Percentiles rank a stretch among this genome's conserved stretches.
Conservation (phyloP, 2,329 filamentous ascomycete genomes). For the Penicillium sclerotiorum region DNA sequence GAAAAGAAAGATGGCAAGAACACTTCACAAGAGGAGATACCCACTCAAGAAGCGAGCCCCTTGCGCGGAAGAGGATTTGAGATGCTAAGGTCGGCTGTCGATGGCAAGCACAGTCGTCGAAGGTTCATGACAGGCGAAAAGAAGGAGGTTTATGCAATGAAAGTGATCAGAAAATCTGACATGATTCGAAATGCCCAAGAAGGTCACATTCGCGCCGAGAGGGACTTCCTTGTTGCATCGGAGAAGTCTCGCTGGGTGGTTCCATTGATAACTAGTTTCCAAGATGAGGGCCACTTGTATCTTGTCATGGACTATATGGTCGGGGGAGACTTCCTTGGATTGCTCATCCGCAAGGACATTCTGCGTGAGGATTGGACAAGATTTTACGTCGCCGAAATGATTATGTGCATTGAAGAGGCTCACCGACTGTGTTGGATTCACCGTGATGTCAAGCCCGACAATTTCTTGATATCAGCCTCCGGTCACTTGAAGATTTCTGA, state of each 20-base stretch:
- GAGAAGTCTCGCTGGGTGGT: slow-evolving; percentile 91
- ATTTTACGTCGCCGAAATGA: slow-evolving; percentile 95
- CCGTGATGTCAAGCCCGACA: slow-evolving; percentile 94
- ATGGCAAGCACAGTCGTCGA: slow-evolving; percentile 30
- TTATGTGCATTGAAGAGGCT: slow-evolving; percentile 89
- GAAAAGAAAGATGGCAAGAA: slow-evolving; percentile 36
- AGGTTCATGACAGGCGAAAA: slow-evolving; percentile 34
- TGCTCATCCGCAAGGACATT: slow-evolving; percentile 82
- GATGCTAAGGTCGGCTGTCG: slow-evolving; percentile 16
- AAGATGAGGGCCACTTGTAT: slow-evolving; percentile 82
- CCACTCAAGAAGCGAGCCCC: too few relatives aligned
- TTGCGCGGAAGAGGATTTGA: slow-evolving; percentile 9
- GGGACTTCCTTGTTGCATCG: slow-evolving; percentile 87
- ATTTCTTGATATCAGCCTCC: slow-evolving; percentile 85
- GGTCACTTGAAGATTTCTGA: slow-evolving; percentile 96
- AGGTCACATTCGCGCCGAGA: slow-evolving; percentile 84
- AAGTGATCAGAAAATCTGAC: slow-evolving; percentile 89
- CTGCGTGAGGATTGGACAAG: slow-evolving; percentile 76
- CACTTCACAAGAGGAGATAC: slow-evolving; percentile 14
- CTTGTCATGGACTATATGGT: slow-evolving; percentile 99
- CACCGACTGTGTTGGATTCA: slow-evolving; percentile 90
- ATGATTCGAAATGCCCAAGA: slow-evolving; percentile 93
- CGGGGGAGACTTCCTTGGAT: slow-evolving; percentile 86
- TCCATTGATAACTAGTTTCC: slow-evolving; percentile 83
- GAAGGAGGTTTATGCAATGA: slow-evolving; percentile 86